Base-by-base conservation (phyloP, 2,329 filamentous ascomycete species). In the Dactylonectria estremocensis region DNA sequence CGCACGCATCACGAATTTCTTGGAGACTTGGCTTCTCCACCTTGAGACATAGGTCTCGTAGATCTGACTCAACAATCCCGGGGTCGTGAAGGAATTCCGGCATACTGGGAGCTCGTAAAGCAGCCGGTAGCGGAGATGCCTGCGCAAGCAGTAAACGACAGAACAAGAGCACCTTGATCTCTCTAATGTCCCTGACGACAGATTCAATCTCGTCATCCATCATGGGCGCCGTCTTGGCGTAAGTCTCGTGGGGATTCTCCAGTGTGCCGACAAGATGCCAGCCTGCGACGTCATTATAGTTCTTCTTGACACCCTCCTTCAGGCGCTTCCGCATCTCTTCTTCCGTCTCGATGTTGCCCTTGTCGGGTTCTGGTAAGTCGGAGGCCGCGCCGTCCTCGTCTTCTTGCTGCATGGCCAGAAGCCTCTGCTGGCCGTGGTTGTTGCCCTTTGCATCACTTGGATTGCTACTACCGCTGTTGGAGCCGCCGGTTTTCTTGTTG, bases 81-180 rank as follows among this genome's bases (percentile, higher is more conserved):
- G 64, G 45, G 20, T 78, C 76, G 3, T 70, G 62, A 22, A 78
- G 73, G 9, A 78, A 78, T 16, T 77, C 74, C 10, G 74, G 48
- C 0, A 78, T 71, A 3, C 57, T 78, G 14, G 16, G 61, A 0
- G 76, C 76, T 46, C 72, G 68, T 0, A 78, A 20, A 1, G 77
- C 77, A 13, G 74, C 69, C 0, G 77, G 76, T 3, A 78, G 50
- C 35, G 77, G 49, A 13, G 76, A 73, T 14, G 74, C 76, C 7
- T 77, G 74, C 1, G 61, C 64, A 16, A 78, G 71, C 1, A 78
- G 45, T 2, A 78, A 66, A 3, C 77, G 75, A 16, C 77, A 77
- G 56, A 78, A 74, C 0, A 78, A 50, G 2, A 78, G 63, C 0
- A 74, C 62, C 16, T 78, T 78, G n/a, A 77, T 77, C 64, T 78